Evolutionary conservation across 345 rosid genomes (phyloP).

Genomic region (Anastatica hierochuntica): DNA sequence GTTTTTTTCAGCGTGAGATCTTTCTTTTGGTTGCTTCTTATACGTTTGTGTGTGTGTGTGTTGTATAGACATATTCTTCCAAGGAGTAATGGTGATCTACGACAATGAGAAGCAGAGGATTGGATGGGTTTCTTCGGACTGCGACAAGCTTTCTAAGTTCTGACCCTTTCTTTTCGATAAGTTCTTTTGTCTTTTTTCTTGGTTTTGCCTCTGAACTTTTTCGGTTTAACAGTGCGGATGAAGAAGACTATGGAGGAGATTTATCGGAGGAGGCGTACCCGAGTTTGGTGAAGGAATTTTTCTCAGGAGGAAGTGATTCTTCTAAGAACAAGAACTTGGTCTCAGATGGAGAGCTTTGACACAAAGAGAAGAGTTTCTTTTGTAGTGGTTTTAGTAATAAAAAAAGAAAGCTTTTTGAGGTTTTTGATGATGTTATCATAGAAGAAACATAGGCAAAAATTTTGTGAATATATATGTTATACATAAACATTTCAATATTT

Average conservation of each 20-base stretch:
- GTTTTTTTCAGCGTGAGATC: background rate
- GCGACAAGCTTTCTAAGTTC: slow-evolving; percentile 55
- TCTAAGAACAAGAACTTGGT: slow-evolving; percentile 14
- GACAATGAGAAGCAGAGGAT: slow-evolving; percentile 68
- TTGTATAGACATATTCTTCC: slow-evolving; percentile 47
- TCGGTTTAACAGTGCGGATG: slow-evolving; percentile 37
- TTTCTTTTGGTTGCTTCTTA: background rate
- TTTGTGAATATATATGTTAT: background rate
- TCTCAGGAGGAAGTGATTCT: slow-evolving; percentile 13
- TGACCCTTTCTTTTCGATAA: slow-evolving; percentile 25
- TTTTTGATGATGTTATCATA: slow-evolving; percentile 21
- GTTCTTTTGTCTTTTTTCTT: slow-evolving; percentile 17
- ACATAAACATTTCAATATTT: too few relatives aligned
- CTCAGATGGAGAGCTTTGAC: slow-evolving; percentile 23
- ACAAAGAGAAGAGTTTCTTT: background rate
- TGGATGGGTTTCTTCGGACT: slow-evolving; percentile 57
- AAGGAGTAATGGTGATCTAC: slow-evolving; percentile 55
- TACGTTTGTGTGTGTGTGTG: background rate
- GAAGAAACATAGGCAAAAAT: slow-evolving; percentile 6
- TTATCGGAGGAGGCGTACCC: slow-evolving; percentile 32
- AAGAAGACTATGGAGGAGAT: slow-evolving; percentile 31
- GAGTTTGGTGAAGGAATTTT: slow-evolving; percentile 27
- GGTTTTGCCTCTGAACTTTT: slow-evolving; percentile 5
- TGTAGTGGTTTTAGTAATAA: slow-evolving; percentile 1
- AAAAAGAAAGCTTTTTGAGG: background rate